phyloP scores from a whole-genome alignment of 768 basidiomycete species.

The Leccinum ochraceum region DNA sequence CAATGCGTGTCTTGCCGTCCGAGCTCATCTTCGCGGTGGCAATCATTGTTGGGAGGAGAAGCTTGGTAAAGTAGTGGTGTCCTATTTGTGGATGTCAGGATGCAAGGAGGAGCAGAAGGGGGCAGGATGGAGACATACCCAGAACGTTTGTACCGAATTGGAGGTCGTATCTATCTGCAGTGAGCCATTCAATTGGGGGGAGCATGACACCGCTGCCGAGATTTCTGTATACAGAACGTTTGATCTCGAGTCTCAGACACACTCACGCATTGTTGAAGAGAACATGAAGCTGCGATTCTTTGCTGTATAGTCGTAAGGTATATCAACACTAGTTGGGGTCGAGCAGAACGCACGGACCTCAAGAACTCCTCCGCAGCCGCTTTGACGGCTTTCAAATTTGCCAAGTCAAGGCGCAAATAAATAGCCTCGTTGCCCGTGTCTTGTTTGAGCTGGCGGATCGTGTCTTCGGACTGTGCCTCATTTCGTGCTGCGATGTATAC shows the following conservation, averaged over 20 bases:
- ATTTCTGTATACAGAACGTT: background rate
- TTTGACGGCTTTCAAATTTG: constrained; percentile 36
- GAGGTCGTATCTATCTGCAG: constrained; percentile 52
- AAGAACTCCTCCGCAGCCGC: constrained; percentile 36
- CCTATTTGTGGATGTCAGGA: constrained; percentile 39
- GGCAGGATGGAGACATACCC: constrained; percentile 31
- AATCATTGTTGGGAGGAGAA: constrained; percentile 50
- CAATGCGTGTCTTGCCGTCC: constrained; percentile 46
- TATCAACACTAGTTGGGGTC: background rate
- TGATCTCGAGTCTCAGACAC: background rate
- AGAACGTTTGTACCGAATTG: constrained; percentile 59
- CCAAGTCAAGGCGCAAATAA: constrained; percentile 40
- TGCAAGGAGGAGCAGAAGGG: background rate
- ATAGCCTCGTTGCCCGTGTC: constrained; percentile 35
- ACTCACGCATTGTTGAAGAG: constrained; percentile 54
- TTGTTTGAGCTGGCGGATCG: constrained; percentile 33
- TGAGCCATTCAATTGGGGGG: constrained; percentile 40
- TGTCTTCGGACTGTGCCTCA: constrained; percentile 24
- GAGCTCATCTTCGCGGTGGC: constrained; percentile 39
- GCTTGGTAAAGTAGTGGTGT: constrained; percentile 58
- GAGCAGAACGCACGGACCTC: constrained; percentile 13
- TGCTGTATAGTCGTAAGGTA: constrained; percentile 24
- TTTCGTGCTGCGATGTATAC: constrained; percentile 40
- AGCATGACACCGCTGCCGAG: constrained; percentile 48
- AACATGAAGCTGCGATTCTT: constrained; percentile 47